Percentiles rank a stretch among this genome's conserved stretches.
These are phyloP conservation scores for Leishmania gerbilli DNA, from an alignment of 208 protist genomes.

Conservation along the genomic window DNA sequence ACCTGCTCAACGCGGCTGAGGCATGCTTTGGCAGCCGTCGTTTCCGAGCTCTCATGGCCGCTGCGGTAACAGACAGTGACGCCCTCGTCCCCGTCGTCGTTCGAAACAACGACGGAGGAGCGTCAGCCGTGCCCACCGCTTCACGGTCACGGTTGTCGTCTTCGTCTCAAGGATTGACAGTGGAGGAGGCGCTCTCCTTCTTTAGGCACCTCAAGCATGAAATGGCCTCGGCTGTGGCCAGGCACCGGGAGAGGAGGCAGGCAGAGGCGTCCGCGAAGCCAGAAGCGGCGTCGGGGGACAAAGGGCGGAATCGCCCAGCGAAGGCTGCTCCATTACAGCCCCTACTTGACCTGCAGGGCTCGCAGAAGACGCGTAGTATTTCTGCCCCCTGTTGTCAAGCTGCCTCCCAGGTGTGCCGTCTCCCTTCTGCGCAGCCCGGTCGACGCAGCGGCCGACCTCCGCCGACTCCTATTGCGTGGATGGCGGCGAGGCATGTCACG, in stretches of 20 bases:
- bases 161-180: conserved; percentile 2
- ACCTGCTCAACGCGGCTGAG: conserved; percentile 20
- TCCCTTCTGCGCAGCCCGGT: background rate
- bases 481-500: background rate
- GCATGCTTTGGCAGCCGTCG: conserved; percentile 18
- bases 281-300: background rate
- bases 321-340: background rate
- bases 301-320: background rate
- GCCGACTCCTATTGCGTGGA: background rate
- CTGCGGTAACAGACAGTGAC: background rate
- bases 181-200: conserved; percentile 20
- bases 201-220: conserved; percentile 16
- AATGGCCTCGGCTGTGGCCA: background rate
- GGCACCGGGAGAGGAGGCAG: background rate
- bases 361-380: background rate
- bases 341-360: background rate
- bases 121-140: background rate
- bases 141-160: background rate
- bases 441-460: conserved; percentile 3
- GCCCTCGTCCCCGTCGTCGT: background rate
- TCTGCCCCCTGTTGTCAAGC: background rate
- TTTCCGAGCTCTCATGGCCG: conserved; percentile 10
- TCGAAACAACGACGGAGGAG: background rate
- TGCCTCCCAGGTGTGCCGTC: background rate
- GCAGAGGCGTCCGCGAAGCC: background rate